phyloP scores from a whole-genome alignment of 2,329 filamentous ascomycete species.

The Torrubiella hemipterigena region DNA sequence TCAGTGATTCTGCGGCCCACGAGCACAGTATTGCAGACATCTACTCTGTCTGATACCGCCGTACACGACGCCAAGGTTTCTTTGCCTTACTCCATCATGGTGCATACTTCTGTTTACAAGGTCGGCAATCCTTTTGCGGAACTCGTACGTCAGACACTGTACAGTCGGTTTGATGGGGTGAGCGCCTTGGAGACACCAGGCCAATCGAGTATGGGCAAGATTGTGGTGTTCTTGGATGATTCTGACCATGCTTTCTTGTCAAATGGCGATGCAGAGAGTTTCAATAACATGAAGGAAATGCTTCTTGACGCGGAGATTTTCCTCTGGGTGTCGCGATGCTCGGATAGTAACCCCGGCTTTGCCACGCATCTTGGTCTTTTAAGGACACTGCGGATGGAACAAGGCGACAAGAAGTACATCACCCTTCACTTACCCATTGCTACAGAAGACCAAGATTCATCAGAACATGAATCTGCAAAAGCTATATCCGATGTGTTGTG shows the following conservation, averaged over 20 bases:
- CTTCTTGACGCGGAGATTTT: not conserved
- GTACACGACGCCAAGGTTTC: not conserved
- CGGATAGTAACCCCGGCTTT: slow-evolving; percentile 11
- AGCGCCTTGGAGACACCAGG: not conserved
- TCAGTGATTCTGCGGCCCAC: not conserved
- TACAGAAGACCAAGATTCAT: not conserved
- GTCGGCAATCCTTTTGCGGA: not conserved
- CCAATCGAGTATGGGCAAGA: not conserved
- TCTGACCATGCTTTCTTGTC: not conserved
- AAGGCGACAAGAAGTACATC: slow-evolving; percentile 6
- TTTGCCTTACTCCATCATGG: not conserved
- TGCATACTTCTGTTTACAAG: not conserved
- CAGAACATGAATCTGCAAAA: not conserved
- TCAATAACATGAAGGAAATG: slow-evolving; percentile 2
- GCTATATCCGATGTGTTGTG: not conserved
- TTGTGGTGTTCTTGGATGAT: not conserved
- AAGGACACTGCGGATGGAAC: slow-evolving; percentile 7
- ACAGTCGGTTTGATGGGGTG: too few relatives aligned
- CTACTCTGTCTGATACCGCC: not conserved
- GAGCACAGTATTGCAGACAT: not conserved
- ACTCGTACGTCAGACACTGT: too few relatives aligned
- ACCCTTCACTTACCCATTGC: slow-evolving; percentile 5
- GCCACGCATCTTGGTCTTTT: slow-evolving; percentile 9
- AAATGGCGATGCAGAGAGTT: not conserved
- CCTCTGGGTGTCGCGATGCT: slow-evolving; percentile 14